Base-by-base conservation (phyloP, 495 filamentous ascomycete genomes). In the Glonium stellatum region DNA sequence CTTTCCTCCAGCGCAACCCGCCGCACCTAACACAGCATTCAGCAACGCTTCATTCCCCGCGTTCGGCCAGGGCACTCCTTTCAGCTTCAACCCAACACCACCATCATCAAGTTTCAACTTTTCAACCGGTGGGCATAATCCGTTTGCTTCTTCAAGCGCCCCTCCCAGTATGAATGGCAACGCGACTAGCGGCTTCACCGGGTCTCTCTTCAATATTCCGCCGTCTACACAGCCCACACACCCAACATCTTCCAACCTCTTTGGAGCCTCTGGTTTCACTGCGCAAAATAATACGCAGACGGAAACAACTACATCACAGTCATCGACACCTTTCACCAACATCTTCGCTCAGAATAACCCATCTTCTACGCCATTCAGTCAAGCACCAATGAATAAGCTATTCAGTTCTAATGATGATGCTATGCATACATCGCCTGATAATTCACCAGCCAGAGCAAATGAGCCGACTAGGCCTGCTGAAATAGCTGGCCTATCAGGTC, bases 391-490 rank as follows among this genome's bases (percentile, higher is more conserved):
- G 48, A 50, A 50, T 13, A 51, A 22, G 5, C 13, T 51, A 15
- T 25, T 31, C 19, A 51, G 48, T 31, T 23, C 48, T 10, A 13
- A 13, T 18, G 39, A 44, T 11, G 48, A 51, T 15, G 48, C 12
- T 12, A 51, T 51, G 48, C 48, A 51, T 5, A 51, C 48, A 25
- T 51, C 48, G 5, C 48, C 48, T 22, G 48, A 51, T 51, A 25
- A 51, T 23, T 51, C 48, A 15, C 48, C 48, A 15, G 21, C 19
- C 8, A 51, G 25, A 22, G 19, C 19, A 22, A 15, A 4, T 44
- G 39, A 44, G 39, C 12, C 39, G 10, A 4, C 39, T 4, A 13
- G 18, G 39, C 18, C 10, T 18, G 10, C 4, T 44, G 39, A 18
- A 11, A 1, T 11, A 44, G 12, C 18, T 2, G 13, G 39, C 39